Evolutionary conservation across 805 yeast genomes (phyloP), one percentile per base, ranked within the genome.

Genomic region (Barnettozyma siamensis): DNA sequence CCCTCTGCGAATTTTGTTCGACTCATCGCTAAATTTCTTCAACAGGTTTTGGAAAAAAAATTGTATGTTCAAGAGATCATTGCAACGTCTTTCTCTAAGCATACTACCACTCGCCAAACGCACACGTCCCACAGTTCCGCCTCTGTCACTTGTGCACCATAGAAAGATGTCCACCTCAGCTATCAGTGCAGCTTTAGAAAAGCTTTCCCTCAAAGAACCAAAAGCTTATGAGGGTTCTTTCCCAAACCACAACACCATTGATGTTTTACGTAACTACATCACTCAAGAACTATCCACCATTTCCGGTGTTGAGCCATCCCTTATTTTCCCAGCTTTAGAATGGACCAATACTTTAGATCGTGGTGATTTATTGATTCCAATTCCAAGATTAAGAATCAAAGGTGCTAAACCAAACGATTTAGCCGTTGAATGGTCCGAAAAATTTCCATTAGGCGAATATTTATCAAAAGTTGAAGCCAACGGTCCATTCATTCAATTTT

Each of bases 401-500:
- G 91, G 91, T 48, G 74, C 78, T 28, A 83, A 88, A 57, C 87
- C 91, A 46, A 84, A 81, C 60, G 79, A 73, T 41, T 62, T 82
- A 43, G 89, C 93, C 24, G 58, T 61, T 32, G 85, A 88, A 57
- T 82, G 96, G 84, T 84, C 95, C 24, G 74, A 64, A 43, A 72
- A 76, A 45, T 86, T 91, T 67, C 84, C 88, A 48, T 73, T 74
- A 47, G 88, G 86, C 30, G 75, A 78, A 33, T 84, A 71, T 59
- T 66, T 93, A 51, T 65, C 71, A 18, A 76, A 76, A 48, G 94
- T 88, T 52, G 78, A 72, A 51, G 84, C 95, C 24, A 83, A 83
- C 60, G 97, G 97, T 45, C 85, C 88, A 41, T 93, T 93, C 58
- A 69, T 93, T 59, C 97, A 93, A 66, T 91, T 93, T 63, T 87